These are phyloP conservation scores for Vairimorpha necatrix DNA, from an alignment of 371 early-diverging fungal species.

Conservation along the genomic window DNA sequence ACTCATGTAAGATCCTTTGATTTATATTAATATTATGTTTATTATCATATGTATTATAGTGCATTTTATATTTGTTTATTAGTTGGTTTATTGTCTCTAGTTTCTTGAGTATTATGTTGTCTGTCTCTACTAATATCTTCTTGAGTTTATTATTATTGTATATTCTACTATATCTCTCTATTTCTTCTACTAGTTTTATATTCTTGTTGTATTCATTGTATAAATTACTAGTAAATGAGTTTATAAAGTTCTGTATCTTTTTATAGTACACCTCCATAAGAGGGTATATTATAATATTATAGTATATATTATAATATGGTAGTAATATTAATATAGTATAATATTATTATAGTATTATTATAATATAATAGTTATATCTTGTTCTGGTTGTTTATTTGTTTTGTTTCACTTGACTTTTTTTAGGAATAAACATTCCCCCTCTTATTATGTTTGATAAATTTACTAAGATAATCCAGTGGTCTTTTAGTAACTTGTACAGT, in stretches of 20 bases:
- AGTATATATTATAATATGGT: no score
- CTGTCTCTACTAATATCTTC: neutral
- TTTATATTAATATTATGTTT: neutral
- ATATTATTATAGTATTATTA: no score
- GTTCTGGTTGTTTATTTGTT: neutral
- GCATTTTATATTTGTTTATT: neutral
- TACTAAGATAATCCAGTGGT: neutral
- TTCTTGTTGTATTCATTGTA: slow-evolving; percentile 6
- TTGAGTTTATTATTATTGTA: neutral
- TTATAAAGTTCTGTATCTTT: neutral
- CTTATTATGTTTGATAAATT: neutral
- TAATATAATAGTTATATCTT: neutral
- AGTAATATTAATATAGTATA: no score
- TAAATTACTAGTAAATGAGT: neutral
- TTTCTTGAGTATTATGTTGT: neutral
- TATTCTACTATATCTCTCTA: neutral
- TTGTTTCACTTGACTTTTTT: neutral
- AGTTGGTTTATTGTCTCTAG: neutral
- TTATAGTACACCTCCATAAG: neutral
- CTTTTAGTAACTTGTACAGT: slow-evolving; percentile 3
- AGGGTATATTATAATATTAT: neutral
- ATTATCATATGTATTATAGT: neutral
- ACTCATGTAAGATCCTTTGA: neutral
- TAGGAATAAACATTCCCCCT: neutral
- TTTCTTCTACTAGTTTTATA: neutral